phyloP scores from a whole-genome alignment of 1,284 basidiomycete genomes.

The Sparassis latifolia region DNA sequence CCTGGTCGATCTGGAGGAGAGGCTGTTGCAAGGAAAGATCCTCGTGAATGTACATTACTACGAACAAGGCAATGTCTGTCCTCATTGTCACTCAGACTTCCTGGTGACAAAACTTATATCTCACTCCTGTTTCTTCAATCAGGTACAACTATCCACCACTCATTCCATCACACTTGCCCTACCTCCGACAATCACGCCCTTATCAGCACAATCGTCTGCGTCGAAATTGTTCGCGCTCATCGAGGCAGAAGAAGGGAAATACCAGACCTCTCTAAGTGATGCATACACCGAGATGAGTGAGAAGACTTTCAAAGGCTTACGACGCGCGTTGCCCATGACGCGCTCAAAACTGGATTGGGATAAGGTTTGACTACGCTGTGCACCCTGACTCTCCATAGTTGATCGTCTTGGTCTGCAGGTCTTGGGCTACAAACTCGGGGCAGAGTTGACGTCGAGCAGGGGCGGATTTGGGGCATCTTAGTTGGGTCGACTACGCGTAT shows the following conservation, averaged over 20 bases:
- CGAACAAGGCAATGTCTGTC: slow-evolving; percentile 85
- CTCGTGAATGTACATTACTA: slow-evolving; percentile 90
- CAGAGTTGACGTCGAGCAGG: slow-evolving; percentile 73
- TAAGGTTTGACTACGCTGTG: slow-evolving; percentile 43
- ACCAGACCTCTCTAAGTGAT: slow-evolving; percentile 73
- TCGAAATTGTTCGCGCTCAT: slow-evolving; percentile 78
- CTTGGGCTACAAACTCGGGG: slow-evolving; percentile 80
- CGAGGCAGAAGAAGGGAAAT: slow-evolving; percentile 69
- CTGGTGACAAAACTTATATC: slow-evolving; percentile 2
- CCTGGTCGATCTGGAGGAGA: slow-evolving; percentile 48
- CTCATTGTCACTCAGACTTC: slow-evolving; percentile 1
- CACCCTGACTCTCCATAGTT: not conserved
- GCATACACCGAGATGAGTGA: slow-evolving; percentile 84
- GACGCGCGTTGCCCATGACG: slow-evolving; percentile 87
- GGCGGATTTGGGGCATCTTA: slow-evolving; percentile 42
- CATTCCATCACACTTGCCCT: slow-evolving; percentile 63
- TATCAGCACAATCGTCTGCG: slow-evolving; percentile 48
- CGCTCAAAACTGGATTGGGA: slow-evolving; percentile 94
- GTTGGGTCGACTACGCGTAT: not conserved
- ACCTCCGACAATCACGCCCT: slow-evolving; percentile 47
- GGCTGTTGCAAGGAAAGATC: slow-evolving; percentile 57
- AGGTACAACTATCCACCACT: slow-evolving; percentile 85
- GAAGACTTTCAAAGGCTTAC: slow-evolving; percentile 85
- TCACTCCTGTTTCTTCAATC: not conserved
- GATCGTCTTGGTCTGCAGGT: slow-evolving; percentile 37